These are phyloP conservation scores for Hyphodiscus sp. DNA, from an alignment of 2,329 filamentous ascomycete species.

Conservation along the genomic window DNA sequence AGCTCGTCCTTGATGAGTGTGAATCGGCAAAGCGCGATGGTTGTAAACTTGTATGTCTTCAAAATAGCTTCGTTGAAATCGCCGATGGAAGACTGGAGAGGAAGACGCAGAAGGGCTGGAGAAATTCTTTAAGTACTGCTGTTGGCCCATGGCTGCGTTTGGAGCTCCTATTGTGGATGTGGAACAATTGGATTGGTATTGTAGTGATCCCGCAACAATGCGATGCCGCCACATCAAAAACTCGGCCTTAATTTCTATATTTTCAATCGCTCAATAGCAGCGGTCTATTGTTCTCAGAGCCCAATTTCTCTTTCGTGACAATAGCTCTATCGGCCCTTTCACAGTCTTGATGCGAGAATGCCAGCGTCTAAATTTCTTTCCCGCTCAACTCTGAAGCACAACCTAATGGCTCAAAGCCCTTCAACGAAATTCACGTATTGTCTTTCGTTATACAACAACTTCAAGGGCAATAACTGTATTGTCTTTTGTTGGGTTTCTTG, in stretches of 20 bases:
- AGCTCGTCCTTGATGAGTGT: too few relatives aligned
- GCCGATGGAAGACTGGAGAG: too few relatives aligned
- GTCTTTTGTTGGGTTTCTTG: too few relatives aligned
- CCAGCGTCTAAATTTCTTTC: not conserved
- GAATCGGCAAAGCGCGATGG: too few relatives aligned
- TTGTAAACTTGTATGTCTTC: too few relatives aligned
- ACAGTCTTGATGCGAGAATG: not conserved
- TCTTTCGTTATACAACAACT: too few relatives aligned
- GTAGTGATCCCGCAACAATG: not conserved
- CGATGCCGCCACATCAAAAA: not conserved
- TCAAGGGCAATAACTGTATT: too few relatives aligned
- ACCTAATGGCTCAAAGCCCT: too few relatives aligned
- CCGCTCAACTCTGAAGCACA: conserved; percentile 3
- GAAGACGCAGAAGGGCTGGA: not conserved
- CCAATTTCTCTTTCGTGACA: not conserved
- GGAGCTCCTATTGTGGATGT: conserved; percentile 1
- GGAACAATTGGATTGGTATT: conserved; percentile 1
- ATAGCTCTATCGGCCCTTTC: not conserved
- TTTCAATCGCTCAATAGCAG: not conserved
- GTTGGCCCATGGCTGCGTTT: not conserved
- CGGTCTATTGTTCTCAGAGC: not conserved
- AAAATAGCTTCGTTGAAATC: too few relatives aligned
- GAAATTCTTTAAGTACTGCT: not conserved
- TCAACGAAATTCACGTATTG: too few relatives aligned
- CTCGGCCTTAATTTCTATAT: not conserved